phyloP scores from a whole-genome alignment of 2,329 filamentous ascomycete genomes.

The Aspergillus quadrilineatus region DNA sequence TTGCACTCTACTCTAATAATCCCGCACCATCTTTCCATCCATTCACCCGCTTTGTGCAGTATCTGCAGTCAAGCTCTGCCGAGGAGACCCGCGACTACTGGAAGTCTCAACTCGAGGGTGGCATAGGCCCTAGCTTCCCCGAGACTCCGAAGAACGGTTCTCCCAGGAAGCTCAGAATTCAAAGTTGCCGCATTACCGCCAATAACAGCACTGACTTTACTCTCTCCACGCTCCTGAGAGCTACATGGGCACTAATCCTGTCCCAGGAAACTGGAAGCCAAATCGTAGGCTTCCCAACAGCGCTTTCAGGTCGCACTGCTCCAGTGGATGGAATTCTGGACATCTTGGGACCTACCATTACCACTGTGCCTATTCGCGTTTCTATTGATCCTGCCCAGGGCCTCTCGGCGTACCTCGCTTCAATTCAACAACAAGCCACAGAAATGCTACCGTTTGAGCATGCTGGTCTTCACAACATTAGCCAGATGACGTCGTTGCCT shows the following conservation, averaged over 20 bases:
- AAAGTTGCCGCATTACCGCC: background rate
- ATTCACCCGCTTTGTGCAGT: background rate
- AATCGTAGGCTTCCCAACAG: conserved; percentile 47
- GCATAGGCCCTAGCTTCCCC: conserved; percentile 11
- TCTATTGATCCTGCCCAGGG: conserved; percentile 4
- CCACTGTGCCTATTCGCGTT: conserved; percentile 20
- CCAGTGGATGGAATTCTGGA: conserved; percentile 42
- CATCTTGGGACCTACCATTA: conserved; percentile 29
- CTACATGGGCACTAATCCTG: conserved; percentile 44
- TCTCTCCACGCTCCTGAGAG: conserved; percentile 43
- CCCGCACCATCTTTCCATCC: background rate
- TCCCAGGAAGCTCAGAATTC: background rate
- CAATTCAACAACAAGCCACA: conserved; percentile 15
- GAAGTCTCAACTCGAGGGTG: background rate
- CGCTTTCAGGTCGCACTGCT: conserved; percentile 44
- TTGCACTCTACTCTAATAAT: background rate
- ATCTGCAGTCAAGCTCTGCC: background rate
- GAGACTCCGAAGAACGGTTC: conserved; percentile 38
- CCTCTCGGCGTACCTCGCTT: conserved; percentile 12
- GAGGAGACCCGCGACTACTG: background rate
- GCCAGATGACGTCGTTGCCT: background rate
- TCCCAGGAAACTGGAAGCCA: conserved; percentile 37
- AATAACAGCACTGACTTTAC: conserved; percentile 26
- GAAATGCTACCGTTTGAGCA: conserved; percentile 18
- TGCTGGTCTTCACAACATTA: conserved; percentile 20